These are phyloP conservation scores for Aspergillus pseudotamarii DNA, from an alignment of 2,329 filamentous ascomycete genomes.

Conservation along the genomic window DNA sequence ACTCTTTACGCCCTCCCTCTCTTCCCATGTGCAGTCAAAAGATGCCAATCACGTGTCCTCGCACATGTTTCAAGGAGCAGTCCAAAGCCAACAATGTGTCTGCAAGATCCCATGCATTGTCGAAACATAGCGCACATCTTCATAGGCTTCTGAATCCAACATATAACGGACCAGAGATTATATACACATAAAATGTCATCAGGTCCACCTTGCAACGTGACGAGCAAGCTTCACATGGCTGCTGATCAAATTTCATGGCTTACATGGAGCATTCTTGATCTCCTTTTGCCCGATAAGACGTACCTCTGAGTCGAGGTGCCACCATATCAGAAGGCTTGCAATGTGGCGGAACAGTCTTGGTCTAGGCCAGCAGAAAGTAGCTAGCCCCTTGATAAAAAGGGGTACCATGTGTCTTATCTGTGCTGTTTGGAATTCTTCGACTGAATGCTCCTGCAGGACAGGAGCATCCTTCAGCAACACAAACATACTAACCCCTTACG, in stretches of 20 bases:
- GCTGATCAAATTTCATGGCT: neutral
- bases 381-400: constrained; percentile 1
- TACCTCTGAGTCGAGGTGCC: neutral
- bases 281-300: neutral
- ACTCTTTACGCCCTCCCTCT: neutral
- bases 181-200: neutral
- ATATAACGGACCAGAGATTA: neutral
- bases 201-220: neutral
- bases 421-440: neutral
- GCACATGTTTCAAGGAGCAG: neutral
- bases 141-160: neutral
- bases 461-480: neutral
- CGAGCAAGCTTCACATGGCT: neutral
- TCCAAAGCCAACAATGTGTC: neutral
- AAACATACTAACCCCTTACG: constrained; percentile 1
- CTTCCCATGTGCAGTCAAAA: neutral
- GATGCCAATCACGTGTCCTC: neutral
- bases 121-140: neutral
- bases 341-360: neutral
- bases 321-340: neutral
- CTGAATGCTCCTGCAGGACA: neutral
- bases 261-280: neutral
- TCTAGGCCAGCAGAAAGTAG: neutral
- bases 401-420: neutral
- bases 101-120: neutral